Conservation (phyloP, 805 yeast species). For the Candida nitratophila region DNA sequence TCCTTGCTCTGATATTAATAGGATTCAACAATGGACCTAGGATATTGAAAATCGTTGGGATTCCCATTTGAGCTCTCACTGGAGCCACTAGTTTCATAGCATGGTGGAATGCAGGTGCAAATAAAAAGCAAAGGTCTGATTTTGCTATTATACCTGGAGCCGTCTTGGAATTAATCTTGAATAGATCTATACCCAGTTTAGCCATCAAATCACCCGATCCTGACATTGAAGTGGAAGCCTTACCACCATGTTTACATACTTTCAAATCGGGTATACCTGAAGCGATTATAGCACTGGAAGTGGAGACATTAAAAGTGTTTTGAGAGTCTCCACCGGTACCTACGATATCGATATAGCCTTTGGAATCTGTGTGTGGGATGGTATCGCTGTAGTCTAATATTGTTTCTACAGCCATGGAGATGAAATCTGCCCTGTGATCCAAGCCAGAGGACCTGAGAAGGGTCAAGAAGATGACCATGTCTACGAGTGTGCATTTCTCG, state of each 20-base stretch:
- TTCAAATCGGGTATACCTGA: slow-evolving; percentile 67
- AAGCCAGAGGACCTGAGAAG: slow-evolving; percentile 66
- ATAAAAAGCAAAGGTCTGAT: slow-evolving; percentile 57
- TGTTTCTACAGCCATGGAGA: slow-evolving; percentile 80
- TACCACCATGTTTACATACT: slow-evolving; percentile 95
- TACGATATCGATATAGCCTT: slow-evolving; percentile 76
- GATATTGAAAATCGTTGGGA: slow-evolving; percentile 91
- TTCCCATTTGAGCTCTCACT: slow-evolving; percentile 70
- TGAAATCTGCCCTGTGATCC: slow-evolving; percentile 74
- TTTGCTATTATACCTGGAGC: slow-evolving; percentile 52
- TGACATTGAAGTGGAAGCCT: slow-evolving; percentile 86
- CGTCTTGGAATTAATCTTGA: slow-evolving; percentile 54
- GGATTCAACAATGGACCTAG: slow-evolving; percentile 95
- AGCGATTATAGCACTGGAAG: slow-evolving; percentile 89
- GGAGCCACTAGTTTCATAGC: slow-evolving; percentile 82
- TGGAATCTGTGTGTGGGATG: slow-evolving; percentile 40
- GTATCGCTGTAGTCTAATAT: slow-evolving; percentile 57
- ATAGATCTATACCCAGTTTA: slow-evolving; percentile 75
- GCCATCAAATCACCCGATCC: slow-evolving; percentile 90
- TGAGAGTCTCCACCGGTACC: slow-evolving; percentile 99
- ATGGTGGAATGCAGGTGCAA: slow-evolving; percentile 92
- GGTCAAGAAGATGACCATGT: slow-evolving; percentile 72
- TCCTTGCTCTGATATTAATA: slow-evolving; percentile 68
- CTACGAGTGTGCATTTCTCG: slow-evolving; percentile 51
- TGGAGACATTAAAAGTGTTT: slow-evolving; percentile 92